Base-by-base conservation (phyloP, 495 filamentous ascomycete species). In the Neurospora discreta region DNA sequence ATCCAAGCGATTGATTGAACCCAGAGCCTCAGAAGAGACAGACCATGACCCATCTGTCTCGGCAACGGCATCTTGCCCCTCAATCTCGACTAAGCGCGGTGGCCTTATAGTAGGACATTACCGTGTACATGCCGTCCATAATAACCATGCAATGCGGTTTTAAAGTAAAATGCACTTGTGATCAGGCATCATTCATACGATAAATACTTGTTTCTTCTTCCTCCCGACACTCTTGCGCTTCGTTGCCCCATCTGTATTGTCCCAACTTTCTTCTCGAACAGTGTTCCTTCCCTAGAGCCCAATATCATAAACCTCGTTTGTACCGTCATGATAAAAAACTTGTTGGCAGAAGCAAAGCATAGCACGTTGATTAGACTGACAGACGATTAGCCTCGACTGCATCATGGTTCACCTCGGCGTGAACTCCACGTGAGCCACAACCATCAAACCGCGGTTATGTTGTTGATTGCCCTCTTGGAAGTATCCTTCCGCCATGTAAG, bases 21-120 rank as follows among this genome's bases (percentile, higher is more conserved):
- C 20, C 71, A 71, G 70, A 73, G 60, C 69, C 65, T 73, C 11
- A 30, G 39, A 71, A 38, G 43, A 52, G 60, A 67, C 26, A 70
- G 16, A 40, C 39, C 40, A 26, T 42, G 10, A 20, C 36, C 33
- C 13, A 67, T 60, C 18, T 38, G 23, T 60, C 5, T 20, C 70
- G 10, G 15, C n/a, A 10, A 5, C 15, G 40, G 33, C 39, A 67
- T 20, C 38, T 60, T 44, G 40, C 42, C 39, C 26, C 36, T 39
- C 71, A 43, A 4, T 3, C 4, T 16, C 33, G 67, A 71, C 23
- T 23, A n/a, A 46, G 39, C 33, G 68, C 38, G 68, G 33, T 58
- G 69, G 33, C 68, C 72, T 44, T 30, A 18, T 0, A 68, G 18
- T 18, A 52, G 23, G 23, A 26, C 20, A 58, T 58, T 23, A 58